phyloP scores from a whole-genome alignment of 164 flowering plant species.

The Sextonia rubra region DNA sequence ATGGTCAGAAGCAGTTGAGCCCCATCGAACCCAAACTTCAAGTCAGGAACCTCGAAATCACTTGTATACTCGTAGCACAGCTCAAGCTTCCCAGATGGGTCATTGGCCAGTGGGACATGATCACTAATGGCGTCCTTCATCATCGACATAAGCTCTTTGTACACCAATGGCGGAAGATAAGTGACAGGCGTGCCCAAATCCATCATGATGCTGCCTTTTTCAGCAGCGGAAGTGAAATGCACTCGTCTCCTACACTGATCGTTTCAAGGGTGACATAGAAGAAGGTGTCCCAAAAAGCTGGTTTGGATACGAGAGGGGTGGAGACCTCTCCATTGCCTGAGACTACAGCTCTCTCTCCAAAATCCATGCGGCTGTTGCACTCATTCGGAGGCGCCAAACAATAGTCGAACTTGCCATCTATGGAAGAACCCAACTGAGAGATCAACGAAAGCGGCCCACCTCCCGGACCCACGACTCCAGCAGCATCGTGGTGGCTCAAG shows the following conservation, averaged over 20 bases:
- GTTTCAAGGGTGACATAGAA: constrained; percentile 41
- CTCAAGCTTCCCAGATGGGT: neutral
- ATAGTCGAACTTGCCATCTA: constrained; percentile 51
- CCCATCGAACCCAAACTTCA: constrained; percentile 29
- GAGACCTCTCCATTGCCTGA: constrained; percentile 30
- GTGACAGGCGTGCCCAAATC: constrained; percentile 65
- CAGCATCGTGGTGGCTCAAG: constrained; percentile 24
- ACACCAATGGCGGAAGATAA: constrained; percentile 13
- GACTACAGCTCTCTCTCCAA: constrained; percentile 31
- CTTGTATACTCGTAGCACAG: constrained; percentile 17
- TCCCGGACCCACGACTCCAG: constrained; percentile 61
- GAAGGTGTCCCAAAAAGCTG: constrained; percentile 13
- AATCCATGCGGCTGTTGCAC: constrained; percentile 26
- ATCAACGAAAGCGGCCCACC: constrained; percentile 41
- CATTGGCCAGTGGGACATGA: neutral
- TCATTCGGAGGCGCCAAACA: constrained; percentile 31
- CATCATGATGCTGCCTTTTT: constrained; percentile 45
- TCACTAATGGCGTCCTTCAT: constrained; percentile 4
- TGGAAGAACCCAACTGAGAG: constrained; percentile 26
- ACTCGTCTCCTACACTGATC: constrained; percentile 33
- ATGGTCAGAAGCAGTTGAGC: constrained; percentile 25
- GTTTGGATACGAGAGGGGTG: constrained; percentile 27
- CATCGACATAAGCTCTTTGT: constrained; percentile 10
- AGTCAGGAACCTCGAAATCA: constrained; percentile 10
- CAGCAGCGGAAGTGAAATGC: constrained; percentile 1